Evolutionary conservation across 257 asterid species (phyloP), one percentile per base, ranked within the genome.

Genomic region (Phtheirospermum japonicum): DNA sequence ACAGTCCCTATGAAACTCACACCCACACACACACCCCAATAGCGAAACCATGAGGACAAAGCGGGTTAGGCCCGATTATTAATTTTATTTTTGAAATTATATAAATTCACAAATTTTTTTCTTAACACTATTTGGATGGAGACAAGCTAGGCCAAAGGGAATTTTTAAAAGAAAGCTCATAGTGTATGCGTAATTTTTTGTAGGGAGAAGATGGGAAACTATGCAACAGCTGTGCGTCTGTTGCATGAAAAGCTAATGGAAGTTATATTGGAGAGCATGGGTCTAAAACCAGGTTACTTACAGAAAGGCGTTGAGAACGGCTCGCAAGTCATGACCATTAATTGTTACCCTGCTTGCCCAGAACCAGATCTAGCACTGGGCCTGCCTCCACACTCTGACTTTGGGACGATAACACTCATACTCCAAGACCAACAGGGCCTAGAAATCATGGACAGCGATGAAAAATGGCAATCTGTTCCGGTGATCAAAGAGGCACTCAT

Each of bases 361-460:
- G 77, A 85, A 62, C 87, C 94, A 53, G 76, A 68, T 30, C 79
- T 80, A 60, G 76, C 85, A 37, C 72, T 85, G 42, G 89, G 94
- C 31, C 63, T 85, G 68, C 89, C 89, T 45, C 84, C 82, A 53
- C 94, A 82, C 71, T 72, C 89, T 2, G 94, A 85, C 66, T 85
- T 71, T 40, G 80, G 82, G 10, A 57, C 62, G 67, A 23, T 85
- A 55, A 66, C 89, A 4, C 66, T 77, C 64, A 42, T 85, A 71
- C 81, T 79, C 71, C 94, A 85, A 64, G 68, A 70, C 37, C 79
- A 72, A 18, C 80, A 57, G 13, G 87, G 94, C 13, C 71, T 85
- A 19, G 84, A 85, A 68, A 67, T 77, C 66, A 69, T 46, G 84
- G 81, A 75, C 68, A 65, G 20, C 33, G 40, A 76, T 14, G 71